Evolutionary conservation across 495 filamentous ascomycete genomes (phyloP).

Genomic region (Neurospora tetraspora): DNA sequence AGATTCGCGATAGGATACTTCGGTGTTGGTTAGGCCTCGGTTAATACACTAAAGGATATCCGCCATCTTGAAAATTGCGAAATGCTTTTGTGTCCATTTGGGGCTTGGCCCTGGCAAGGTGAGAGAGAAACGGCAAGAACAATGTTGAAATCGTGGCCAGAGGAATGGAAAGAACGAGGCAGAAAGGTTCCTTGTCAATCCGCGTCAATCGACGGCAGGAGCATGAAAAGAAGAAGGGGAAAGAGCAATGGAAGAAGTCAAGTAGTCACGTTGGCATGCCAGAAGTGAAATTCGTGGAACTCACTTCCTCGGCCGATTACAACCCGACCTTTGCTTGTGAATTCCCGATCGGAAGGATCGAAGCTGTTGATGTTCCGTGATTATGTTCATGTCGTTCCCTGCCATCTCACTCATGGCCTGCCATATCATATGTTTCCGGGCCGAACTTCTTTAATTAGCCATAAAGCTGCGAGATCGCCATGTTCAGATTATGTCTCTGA

Average conservation of each 20-base stretch:
- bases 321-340: neutral
- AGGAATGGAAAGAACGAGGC: neutral
- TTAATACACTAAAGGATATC: neutral
- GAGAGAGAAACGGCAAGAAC: neutral
- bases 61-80: neutral
- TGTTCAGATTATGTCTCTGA: neutral
- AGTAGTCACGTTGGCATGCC: neutral
- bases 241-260: neutral
- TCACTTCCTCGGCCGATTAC: neutral
- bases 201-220: neutral
- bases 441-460: neutral
- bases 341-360: neutral
- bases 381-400: neutral
- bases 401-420: neutral
- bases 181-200: neutral
- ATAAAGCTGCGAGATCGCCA: neutral
- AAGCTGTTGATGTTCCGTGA: neutral
- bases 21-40: neutral
- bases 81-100: neutral
- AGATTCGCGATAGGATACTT: neutral
- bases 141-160: neutral
- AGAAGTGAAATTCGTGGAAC: neutral
- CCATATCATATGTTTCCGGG: neutral
- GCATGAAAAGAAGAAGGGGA: neutral
- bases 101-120: neutral